Base-by-base conservation (phyloP, 2,329 filamentous ascomycete genomes). In the Pseudogymnoascus sp. region DNA sequence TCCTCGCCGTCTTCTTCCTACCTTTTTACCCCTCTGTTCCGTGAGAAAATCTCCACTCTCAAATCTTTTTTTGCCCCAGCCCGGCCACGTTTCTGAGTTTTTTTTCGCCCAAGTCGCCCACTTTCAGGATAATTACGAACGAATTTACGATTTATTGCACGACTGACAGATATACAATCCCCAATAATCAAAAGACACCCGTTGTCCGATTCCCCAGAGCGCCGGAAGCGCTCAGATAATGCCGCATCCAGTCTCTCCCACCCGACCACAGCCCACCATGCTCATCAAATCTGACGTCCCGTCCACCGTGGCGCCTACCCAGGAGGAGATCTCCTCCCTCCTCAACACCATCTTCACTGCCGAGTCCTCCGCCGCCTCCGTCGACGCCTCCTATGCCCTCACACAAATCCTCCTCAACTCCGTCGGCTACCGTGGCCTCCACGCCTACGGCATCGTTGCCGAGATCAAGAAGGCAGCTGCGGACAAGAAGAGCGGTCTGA, bases 401-500 rank as follows among this genome's bases (percentile, higher is more conserved):
- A 83, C 83, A 63, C 85, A 86, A 64, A 76, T 88, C 13, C 78
- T 90, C 13, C 80, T 87, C 65, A 84, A 87, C 76, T 86, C 85
- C 31, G 81, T 87, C 65, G 87, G 87, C 62, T 84, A 83, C 72
- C 82, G 84, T 21, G 87, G 86, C 61, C 79, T 90, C 63, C 76
- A 80, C 60, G 79, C 78, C 65, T 89, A 89, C 76, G 83, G 83
- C 68, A 77, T 90, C 60, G 74, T 90, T 57, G 80, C 83, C 21
- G 82, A 85, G 67, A 81, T 88, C 71, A 85, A 85, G 73, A 90
- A 96, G 82, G 91, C 90, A 39, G 92, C 93, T 3, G 79, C 82
- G 71, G 92, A 98, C 79, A 99, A 98, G 86, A 99, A 99, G 83
- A 93, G 88, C 77, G 89, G 89, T 14, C 83, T 89, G 41, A 86